Percentiles rank a stretch among this genome's conserved stretches.
Evolutionary conservation across 305 asterid species (phyloP).

Genomic region (Solanum hybrid): DNA sequence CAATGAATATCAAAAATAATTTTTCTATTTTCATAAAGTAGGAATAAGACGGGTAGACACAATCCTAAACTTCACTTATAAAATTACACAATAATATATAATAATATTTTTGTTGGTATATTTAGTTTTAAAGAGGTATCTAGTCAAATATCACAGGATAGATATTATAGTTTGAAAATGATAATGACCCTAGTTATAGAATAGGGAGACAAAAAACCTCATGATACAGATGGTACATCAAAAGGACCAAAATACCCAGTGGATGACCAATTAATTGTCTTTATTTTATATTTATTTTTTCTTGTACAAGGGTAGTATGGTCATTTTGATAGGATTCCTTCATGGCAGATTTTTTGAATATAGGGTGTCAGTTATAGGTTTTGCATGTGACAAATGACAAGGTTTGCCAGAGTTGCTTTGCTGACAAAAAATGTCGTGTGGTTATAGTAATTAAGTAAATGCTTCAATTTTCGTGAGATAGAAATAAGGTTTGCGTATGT

Average conservation of each 20-base stretch:
- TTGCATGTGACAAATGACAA: slow-evolving; percentile 2
- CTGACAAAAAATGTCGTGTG: not conserved
- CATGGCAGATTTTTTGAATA: not conserved
- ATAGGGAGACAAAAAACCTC: not conserved
- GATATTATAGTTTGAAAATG: not conserved
- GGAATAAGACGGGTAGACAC: rapidly evolving
- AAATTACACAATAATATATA: not conserved
- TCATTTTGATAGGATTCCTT: not conserved
- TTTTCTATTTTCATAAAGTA: not conserved
- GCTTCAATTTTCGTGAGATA: not conserved
- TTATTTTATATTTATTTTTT: not conserved
- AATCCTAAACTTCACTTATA: not conserved
- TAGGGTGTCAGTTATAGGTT: not conserved
- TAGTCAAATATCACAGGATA: not conserved
- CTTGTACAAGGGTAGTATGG: not conserved
- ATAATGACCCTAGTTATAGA: not conserved
- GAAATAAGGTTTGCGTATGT: not conserved
- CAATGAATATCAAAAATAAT: rapidly evolving
- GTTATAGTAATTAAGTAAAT: not conserved
- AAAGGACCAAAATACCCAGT: not conserved
- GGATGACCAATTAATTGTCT: not conserved
- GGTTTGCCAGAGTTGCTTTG: not conserved
- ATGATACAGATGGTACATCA: not conserved
- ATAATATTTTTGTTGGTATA: too few species aligned
- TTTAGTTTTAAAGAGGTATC: not conserved